phyloP scores from a whole-genome alignment of 305 asterid genomes.

The Withania somnifera region DNA sequence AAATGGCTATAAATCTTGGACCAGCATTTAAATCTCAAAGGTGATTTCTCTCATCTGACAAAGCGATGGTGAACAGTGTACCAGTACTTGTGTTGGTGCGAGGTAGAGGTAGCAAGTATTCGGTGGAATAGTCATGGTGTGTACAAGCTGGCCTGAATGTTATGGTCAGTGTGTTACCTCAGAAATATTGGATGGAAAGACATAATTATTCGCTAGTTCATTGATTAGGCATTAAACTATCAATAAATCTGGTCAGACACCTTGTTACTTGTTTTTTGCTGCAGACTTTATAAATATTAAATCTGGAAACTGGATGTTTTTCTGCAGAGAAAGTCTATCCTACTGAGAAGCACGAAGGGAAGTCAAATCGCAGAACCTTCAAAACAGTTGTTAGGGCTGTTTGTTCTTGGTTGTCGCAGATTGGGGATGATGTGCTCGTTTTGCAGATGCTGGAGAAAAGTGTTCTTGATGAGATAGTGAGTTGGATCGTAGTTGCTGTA shows the following conservation, averaged over 20 bases:
- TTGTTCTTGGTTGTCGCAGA: conserved; percentile 51
- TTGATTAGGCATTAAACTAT: background rate
- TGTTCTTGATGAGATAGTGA: conserved; percentile 61
- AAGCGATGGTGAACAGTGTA: background rate
- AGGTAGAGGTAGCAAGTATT: background rate
- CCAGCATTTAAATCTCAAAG: background rate
- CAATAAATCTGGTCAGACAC: background rate
- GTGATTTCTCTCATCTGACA: background rate
- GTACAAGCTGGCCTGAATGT: background rate
- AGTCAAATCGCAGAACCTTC: conserved; percentile 41
- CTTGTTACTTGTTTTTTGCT: background rate
- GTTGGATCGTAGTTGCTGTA: conserved; percentile 10
- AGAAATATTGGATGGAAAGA: background rate
- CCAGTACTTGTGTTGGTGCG: background rate
- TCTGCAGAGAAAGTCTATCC: conserved; percentile 40
- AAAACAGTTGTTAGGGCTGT: conserved; percentile 35
- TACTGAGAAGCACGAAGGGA: conserved; percentile 20
- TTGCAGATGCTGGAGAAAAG: conserved; percentile 65
- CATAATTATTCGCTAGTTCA: background rate
- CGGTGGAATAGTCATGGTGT: background rate
- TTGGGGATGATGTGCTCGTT: conserved; percentile 59
- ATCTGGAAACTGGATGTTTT: conserved; percentile 1
- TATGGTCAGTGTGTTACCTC: background rate
- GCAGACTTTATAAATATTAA: background rate
- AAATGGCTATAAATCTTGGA: background rate